These are phyloP conservation scores for Cyclotella atomus DNA, from an alignment of 108 stramenopile species.

Conservation along the genomic window DNA sequence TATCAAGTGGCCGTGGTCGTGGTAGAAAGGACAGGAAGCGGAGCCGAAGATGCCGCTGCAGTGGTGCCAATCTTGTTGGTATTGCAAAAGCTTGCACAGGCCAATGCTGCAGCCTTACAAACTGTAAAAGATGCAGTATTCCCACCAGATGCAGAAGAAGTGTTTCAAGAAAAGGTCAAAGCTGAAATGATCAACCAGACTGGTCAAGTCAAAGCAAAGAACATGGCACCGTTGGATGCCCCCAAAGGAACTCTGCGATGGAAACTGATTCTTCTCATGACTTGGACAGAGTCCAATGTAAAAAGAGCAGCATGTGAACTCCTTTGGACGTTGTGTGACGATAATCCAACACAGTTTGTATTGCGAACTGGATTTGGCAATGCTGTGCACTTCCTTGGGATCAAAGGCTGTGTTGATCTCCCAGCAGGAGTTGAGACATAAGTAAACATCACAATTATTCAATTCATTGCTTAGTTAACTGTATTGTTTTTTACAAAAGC, in stretches of 20 bases:
- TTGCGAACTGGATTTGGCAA: conserved; percentile 82
- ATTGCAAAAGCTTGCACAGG: conserved; percentile 54
- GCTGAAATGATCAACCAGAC: conserved; percentile 38
- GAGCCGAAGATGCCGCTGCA: conserved; percentile 57
- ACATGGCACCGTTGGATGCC: conserved; percentile 86
- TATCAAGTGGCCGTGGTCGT: conserved; percentile 62
- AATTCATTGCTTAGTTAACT: not conserved
- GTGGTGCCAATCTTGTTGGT: conserved; percentile 75
- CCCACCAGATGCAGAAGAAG: conserved; percentile 56
- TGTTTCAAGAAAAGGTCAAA: conserved; percentile 20
- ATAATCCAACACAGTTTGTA: conserved; percentile 73
- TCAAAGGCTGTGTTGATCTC: conserved; percentile 72
- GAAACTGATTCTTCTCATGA: conserved; percentile 75
- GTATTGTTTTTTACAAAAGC: too few relatives aligned
- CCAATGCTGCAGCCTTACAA: conserved; percentile 38
- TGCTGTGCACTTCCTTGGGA: conserved; percentile 75
- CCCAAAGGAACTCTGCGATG: conserved; percentile 73
- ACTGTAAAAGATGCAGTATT: conserved; percentile 63
- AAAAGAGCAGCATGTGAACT: conserved; percentile 80
- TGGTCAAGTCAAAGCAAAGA: conserved; percentile 44
- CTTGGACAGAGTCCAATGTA: conserved; percentile 76
- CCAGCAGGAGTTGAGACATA: conserved; percentile 45
- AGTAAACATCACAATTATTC: not conserved
- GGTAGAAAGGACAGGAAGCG: conserved; percentile 36
- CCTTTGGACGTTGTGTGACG: conserved; percentile 78